A percentile compares a stretch with the other conserved stretches of the same genome.
These are phyloP conservation scores for Pseudotsuga menziesii DNA, from an alignment of 75 land plant genomes.

Conservation along the genomic window DNA sequence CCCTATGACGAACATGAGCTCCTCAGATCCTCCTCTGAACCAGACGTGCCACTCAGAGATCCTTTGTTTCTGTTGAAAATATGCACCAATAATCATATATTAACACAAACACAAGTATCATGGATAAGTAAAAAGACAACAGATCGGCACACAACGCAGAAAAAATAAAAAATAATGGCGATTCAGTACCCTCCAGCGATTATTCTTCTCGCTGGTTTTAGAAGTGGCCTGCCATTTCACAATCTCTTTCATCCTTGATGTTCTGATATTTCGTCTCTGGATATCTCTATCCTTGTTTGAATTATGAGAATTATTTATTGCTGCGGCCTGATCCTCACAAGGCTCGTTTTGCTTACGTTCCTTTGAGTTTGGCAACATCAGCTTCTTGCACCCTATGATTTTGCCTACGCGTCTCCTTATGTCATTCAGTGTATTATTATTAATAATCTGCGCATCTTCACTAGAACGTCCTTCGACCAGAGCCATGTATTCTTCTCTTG, in stretches of 20 bases:
- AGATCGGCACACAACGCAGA: too few species aligned
- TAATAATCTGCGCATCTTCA: not conserved
- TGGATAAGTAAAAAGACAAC: too few species aligned
- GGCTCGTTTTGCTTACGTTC: not conserved
- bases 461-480: not conserved
- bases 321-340: not conserved
- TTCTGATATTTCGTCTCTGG: not conserved
- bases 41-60: not conserved
- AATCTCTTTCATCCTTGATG: not conserved
- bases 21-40: not conserved
- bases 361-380: not conserved
- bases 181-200: slow-evolving; percentile 5
- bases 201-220: not conserved
- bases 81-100: not conserved
- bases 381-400: not conserved
- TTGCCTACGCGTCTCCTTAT: not conserved
- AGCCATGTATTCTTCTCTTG: not conserved
- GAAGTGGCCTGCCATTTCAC: not conserved
- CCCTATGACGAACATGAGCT: not conserved
- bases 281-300: not conserved
- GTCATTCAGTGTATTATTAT: not conserved
- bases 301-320: too few species aligned
- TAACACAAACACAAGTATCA: not conserved
- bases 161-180: too few species aligned
- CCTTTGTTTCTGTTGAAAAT: slow-evolving; percentile 7